Evolutionary conservation across 164 flowering plant genomes (phyloP).

Genomic region (Euptelea pleiosperma): DNA sequence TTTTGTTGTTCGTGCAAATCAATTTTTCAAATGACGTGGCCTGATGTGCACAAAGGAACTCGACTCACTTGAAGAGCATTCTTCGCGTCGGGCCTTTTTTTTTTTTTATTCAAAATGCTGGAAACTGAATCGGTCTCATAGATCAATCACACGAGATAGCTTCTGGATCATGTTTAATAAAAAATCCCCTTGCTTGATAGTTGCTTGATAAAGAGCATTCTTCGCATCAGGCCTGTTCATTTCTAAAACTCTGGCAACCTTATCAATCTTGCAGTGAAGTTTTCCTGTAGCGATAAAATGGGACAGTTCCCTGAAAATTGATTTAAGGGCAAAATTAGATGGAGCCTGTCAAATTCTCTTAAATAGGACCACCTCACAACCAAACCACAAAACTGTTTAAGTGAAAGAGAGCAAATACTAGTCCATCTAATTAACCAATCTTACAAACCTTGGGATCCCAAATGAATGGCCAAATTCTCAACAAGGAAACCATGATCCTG

Average conservation of each 20-base stretch:
- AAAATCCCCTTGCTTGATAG: conserved; percentile 98
- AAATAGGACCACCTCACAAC: neutral
- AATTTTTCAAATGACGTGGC: neutral
- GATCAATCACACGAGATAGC: conserved; percentile 90
- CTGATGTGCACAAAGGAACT: neutral
- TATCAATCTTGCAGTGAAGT: conserved; percentile 97
- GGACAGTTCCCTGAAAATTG: conserved; percentile 83
- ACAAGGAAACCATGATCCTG: neutral
- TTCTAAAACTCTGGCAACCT: conserved; percentile 92
- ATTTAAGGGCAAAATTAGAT: conserved; percentile 3
- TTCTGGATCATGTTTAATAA: conserved; percentile 86
- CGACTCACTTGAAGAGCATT: no score
- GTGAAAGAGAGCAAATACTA: no score
- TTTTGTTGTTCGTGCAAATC: neutral
- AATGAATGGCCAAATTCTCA: neutral
- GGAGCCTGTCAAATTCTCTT: neutral
- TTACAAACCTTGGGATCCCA: no score
- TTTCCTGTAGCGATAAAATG: conserved; percentile 96
- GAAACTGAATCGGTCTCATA: conserved; percentile 13
- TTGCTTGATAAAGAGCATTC: conserved; percentile 96
- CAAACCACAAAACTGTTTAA: neutral
- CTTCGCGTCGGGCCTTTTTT: no score
- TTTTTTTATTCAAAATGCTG: no score
- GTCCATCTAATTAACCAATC: no score
- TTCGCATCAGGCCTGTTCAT: conserved; percentile 95